A percentile compares a stretch with the other conserved stretches of the same genome.
These are phyloP conservation scores for Backusella luteola DNA, from an alignment of 192 early-diverging fungal genomes.

Conservation along the genomic window DNA sequence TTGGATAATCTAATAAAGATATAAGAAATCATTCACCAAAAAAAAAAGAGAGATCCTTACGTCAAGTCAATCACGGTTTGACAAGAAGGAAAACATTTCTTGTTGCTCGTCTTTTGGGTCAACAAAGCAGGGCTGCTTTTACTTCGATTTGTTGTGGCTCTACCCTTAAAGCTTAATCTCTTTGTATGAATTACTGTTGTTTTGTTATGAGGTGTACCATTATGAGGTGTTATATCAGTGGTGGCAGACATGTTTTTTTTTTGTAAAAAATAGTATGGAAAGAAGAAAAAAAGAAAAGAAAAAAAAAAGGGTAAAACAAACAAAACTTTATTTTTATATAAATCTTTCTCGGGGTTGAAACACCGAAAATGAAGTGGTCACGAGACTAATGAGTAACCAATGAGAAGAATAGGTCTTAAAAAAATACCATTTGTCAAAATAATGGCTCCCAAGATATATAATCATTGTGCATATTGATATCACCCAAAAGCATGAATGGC, in stretches of 20 bases:
- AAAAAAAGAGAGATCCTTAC: background rate
- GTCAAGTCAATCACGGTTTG: slow-evolving; percentile 19
- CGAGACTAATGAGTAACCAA: background rate
- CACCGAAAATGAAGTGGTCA: background rate
- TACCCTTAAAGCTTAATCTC: background rate
- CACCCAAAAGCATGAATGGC: too few species aligned
- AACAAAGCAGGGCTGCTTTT: background rate
- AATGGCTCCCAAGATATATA: background rate
- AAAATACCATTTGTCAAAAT: background rate
- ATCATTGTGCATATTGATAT: too few species aligned
- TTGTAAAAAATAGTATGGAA: background rate
- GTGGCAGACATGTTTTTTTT: background rate
- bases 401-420: background rate
- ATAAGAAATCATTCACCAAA: background rate
- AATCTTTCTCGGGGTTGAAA: background rate
- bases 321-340: background rate
- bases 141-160: background rate
- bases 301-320: background rate
- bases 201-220: background rate
- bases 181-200: background rate
- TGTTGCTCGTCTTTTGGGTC: background rate
- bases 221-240: background rate
- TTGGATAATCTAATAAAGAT: slow-evolving; percentile 16
- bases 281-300: background rate
- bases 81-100: background rate